phyloP scores from a whole-genome alignment of 179 eudicot genomes.

The Spergularia azorica region DNA sequence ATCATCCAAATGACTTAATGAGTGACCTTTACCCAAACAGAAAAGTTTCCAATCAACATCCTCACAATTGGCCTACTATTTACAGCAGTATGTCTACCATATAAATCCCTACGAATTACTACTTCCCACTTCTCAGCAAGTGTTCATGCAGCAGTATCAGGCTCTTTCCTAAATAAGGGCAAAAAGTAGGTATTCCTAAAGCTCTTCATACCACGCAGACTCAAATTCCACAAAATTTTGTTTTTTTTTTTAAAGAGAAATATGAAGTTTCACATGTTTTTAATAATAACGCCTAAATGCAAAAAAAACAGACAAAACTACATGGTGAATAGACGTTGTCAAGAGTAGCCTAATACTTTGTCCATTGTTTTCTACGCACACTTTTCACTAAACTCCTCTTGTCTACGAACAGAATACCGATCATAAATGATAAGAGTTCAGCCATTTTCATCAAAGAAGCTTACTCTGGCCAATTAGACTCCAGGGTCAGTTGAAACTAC shows the following conservation, averaged over 20 bases:
- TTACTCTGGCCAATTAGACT: neutral
- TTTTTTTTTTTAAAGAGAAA: neutral
- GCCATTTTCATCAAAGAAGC: neutral
- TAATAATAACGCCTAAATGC: neutral
- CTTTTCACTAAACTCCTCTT: neutral
- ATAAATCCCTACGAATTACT: neutral
- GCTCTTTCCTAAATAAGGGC: neutral
- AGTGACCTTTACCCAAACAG: neutral
- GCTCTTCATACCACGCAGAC: neutral
- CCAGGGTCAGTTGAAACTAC: neutral
- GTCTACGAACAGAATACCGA: neutral
- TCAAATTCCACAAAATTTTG: neutral
- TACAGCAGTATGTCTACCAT: neutral
- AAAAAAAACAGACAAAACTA: neutral
- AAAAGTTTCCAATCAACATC: neutral
- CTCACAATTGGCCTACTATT: neutral
- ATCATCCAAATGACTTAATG: neutral
- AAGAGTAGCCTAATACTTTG: conserved; percentile 2
- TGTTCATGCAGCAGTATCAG: neutral
- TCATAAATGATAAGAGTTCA: neutral
- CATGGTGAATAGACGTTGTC: too few species aligned
- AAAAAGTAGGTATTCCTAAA: neutral
- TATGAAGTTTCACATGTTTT: neutral
- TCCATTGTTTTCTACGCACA: neutral
- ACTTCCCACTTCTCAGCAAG: conserved; percentile 2